phyloP scores from a whole-genome alignment of 2,329 filamentous ascomycete genomes.

The Chaetomium sp. region DNA sequence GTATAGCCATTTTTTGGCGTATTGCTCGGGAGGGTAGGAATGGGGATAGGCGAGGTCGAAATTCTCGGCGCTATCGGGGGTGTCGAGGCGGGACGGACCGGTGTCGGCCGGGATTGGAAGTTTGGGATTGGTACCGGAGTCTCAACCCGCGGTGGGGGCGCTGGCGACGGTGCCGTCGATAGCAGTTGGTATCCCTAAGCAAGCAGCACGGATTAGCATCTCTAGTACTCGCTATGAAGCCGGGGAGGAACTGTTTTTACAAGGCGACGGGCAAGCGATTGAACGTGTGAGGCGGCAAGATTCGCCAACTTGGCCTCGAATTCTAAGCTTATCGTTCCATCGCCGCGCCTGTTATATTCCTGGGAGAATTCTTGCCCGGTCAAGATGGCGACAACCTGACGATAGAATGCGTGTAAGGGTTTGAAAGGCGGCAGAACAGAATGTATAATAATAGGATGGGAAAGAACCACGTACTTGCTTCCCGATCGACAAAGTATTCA shows the following conservation, averaged over 20 bases:
- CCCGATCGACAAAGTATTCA: conserved; percentile 31
- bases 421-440: background rate
- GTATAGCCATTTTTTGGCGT: background rate
- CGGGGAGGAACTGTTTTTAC: conserved; percentile 12
- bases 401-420: conserved; percentile 7
- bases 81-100: background rate
- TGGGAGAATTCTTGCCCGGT: conserved; percentile 21
- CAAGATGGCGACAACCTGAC: conserved; percentile 23
- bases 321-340: conserved; percentile 27
- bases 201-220: conserved; percentile 8
- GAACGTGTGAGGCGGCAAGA: conserved; percentile 17
- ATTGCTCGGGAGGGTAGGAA: conserved; percentile 10
- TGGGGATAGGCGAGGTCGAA: conserved; percentile 24
- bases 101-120: background rate
- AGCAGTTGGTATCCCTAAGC: conserved; percentile 8
- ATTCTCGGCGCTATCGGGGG: background rate
- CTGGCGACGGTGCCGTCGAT: background rate
- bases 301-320: conserved; percentile 24
- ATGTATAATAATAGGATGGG: conserved; percentile 22
- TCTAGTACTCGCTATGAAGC: background rate
- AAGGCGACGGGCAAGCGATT: conserved; percentile 10
- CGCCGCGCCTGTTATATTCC: conserved; percentile 23
- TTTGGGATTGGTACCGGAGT: conserved; percentile 10
- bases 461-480: conserved; percentile 34
- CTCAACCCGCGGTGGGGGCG: background rate